A percentile compares a stretch with the other conserved stretches of the same genome.
These are phyloP conservation scores for Leptoxyphium fumago DNA, from an alignment of 2,329 filamentous ascomycete species.

Conservation along the genomic window DNA sequence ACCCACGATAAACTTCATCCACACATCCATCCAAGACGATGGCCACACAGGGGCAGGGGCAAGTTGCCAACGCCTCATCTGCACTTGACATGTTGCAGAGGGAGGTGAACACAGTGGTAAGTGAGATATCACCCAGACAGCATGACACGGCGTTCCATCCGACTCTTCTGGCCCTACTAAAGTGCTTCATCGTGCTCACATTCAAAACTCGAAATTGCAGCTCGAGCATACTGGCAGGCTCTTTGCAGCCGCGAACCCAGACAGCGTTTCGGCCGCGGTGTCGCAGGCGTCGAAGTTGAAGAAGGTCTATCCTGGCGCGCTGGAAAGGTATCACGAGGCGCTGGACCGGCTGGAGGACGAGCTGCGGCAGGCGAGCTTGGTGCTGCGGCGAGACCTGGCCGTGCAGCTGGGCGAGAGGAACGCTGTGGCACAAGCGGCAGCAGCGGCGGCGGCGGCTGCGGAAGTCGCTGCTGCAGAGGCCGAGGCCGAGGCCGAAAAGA, in stretches of 20 bases:
- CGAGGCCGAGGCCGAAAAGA: not conserved
- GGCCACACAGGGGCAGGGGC: not conserved
- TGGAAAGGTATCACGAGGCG: conserved; percentile 32
- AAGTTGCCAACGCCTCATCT: not conserved
- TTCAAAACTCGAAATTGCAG: conserved; percentile 9
- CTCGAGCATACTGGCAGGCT: conserved; percentile 31
- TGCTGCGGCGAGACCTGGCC: conserved; percentile 22
- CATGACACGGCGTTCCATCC: not conserved
- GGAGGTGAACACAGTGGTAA: conserved; percentile 33
- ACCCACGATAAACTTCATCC: too few relatives aligned
- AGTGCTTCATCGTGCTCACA: not conserved
- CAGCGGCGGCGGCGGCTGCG: not conserved
- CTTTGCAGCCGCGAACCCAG: conserved; percentile 26
- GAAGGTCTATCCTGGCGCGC: conserved; percentile 24
- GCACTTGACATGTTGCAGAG: conserved; percentile 30
- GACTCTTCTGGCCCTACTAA: not conserved
- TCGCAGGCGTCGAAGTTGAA: conserved; percentile 21
- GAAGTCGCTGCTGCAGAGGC: not conserved
- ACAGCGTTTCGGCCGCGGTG: conserved; percentile 12
- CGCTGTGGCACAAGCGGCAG: conserved; percentile 1
- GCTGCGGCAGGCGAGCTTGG: conserved; percentile 20
- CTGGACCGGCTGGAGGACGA: conserved; percentile 37
- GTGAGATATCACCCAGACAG: conserved; percentile 6
- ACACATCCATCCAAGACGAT: too few relatives aligned
- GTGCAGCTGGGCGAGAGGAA: conserved; percentile 12